phyloP scores from a whole-genome alignment of 1,284 basidiomycete genomes.

The Marasmius tenuissimus region DNA sequence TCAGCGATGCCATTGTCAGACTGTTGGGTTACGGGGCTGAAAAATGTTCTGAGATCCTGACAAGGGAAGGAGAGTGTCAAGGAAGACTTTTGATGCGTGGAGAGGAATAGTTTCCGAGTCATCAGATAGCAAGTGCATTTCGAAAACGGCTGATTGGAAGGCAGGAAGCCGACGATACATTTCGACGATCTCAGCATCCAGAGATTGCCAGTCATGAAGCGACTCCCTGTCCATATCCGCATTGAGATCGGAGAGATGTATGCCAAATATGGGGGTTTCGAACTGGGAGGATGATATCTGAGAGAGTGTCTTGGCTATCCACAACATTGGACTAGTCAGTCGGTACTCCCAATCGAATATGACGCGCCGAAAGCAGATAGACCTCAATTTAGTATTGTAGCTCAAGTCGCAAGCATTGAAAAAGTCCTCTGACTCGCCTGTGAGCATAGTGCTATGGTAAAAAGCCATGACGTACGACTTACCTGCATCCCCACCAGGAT shows the following conservation, averaged over 20 bases:
- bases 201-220: constrained; percentile 4
- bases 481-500: constrained; percentile 26
- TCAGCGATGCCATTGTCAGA: background rate
- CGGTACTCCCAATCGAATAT: constrained; percentile 6
- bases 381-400: constrained; percentile 1
- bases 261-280: constrained; percentile 4
- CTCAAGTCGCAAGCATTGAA: constrained; percentile 6
- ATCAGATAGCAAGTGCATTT: background rate
- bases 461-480: background rate
- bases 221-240: background rate
- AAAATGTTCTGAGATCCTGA: background rate
- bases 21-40: too few relatives aligned
- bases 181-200: constrained; percentile 8
- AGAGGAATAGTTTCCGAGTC: background rate
- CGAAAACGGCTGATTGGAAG: background rate
- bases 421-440: constrained; percentile 12
- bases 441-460: background rate
- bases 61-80: background rate
- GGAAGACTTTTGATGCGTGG: background rate
- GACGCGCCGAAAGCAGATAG: constrained; percentile 9
- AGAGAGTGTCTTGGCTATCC: constrained; percentile 12
- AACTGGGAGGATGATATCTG: background rate
- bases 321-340: constrained; percentile 10
- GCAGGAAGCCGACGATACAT: background rate
- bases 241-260: background rate